phyloP scores from a whole-genome alignment of 805 yeast species.

The Wickerhamiella shivajii region DNA sequence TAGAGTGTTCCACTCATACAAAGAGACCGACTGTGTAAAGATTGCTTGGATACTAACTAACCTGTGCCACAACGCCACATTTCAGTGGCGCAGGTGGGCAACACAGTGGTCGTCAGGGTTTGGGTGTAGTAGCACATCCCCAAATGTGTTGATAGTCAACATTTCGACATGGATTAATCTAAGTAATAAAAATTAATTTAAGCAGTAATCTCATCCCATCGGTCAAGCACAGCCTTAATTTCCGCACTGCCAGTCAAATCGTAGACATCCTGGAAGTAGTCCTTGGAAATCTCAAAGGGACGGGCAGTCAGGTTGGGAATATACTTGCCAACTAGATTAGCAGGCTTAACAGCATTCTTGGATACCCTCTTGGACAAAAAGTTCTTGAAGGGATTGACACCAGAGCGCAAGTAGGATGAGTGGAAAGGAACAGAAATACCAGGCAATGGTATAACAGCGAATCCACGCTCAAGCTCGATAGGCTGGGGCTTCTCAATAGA shows the following conservation, averaged over 20 bases:
- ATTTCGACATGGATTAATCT: background rate
- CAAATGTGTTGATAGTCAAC: background rate
- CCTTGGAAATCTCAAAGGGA: slow-evolving; percentile 92
- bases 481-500: slow-evolving; percentile 88
- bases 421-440: slow-evolving; percentile 99
- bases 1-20: slow-evolving; percentile 13
- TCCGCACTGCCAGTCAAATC: slow-evolving; percentile 80
- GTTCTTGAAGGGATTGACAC: slow-evolving; percentile 98
- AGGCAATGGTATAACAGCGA: slow-evolving; percentile 93
- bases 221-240: slow-evolving; percentile 77
- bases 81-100: too few species aligned
- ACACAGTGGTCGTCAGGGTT: background rate
- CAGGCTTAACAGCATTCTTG: slow-evolving; percentile 87
- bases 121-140: background rate
- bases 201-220: slow-evolving; percentile 76
- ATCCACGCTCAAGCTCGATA: slow-evolving; percentile 92
- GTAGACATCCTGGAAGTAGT: slow-evolving; percentile 93
- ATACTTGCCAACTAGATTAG: slow-evolving; percentile 84
- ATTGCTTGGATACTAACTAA: background rate
- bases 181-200: background rate
- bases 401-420: slow-evolving; percentile 93
- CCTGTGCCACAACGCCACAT: too few species aligned
- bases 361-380: slow-evolving; percentile 93
- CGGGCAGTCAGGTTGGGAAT: slow-evolving; percentile 97
- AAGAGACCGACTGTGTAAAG: background rate